phyloP scores from a whole-genome alignment of 192 early-diverging fungal genomes.

The Chytriomyces hyalinus region DNA sequence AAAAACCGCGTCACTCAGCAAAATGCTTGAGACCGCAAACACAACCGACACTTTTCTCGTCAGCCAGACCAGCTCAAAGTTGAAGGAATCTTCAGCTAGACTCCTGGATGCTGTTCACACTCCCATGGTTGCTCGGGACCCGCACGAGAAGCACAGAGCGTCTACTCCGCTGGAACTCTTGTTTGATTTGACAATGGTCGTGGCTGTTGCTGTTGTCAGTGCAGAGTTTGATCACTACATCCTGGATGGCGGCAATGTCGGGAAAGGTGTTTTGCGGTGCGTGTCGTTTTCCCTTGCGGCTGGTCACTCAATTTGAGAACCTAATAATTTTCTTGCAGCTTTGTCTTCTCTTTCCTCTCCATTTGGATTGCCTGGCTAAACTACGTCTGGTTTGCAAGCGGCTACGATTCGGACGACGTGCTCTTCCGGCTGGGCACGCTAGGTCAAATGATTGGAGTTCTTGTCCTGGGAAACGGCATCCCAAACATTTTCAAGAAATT shows the following conservation, averaged over 20 bases:
- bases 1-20: no score
- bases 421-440: slow-evolving; percentile 9
- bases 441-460: slow-evolving; percentile 5
- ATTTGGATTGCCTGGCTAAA: slow-evolving; percentile 16
- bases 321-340: neutral
- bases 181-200: slow-evolving; percentile 7
- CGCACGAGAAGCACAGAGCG: neutral
- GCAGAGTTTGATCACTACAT: neutral
- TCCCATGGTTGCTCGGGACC: slow-evolving; percentile 3
- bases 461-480: slow-evolving; percentile 1
- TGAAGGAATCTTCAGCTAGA: no score
- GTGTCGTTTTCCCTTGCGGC: neutral
- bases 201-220: neutral
- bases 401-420: slow-evolving; percentile 6
- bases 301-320: neutral
- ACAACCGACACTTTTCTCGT: no score
- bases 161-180: slow-evolving; percentile 1
- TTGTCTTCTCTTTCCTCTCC: neutral
- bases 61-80: no score
- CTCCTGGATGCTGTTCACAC: neutral
- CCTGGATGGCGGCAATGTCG: neutral
- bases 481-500: neutral
- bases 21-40: no score
- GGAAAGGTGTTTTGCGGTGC: no score
- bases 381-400: neutral